These are phyloP conservation scores for Bothriochloa decipiens DNA, from an alignment of 176 grass and related monocot genomes.

Conservation along the genomic window DNA sequence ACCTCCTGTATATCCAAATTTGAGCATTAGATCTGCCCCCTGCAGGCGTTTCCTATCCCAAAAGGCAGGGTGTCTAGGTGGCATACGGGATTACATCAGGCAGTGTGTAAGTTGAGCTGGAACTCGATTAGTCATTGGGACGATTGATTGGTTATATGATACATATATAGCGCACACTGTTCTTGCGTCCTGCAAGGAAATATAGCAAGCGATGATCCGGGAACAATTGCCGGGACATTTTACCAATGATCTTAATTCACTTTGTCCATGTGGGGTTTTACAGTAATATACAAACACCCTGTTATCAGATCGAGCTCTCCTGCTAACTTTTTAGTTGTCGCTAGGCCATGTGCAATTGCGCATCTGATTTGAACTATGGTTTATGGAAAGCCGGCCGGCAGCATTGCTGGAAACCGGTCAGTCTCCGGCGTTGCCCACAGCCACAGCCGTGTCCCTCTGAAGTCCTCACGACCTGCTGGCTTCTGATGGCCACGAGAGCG, in stretches of 20 bases:
- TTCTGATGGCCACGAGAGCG: not conserved
- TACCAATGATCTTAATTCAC: not conserved
- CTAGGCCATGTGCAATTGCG: too few species aligned
- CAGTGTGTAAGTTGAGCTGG: conserved; percentile 48
- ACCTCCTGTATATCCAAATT: conserved; percentile 47
- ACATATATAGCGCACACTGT: conserved; percentile 27
- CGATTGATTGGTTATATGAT: conserved; percentile 14
- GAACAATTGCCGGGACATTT: not conserved
- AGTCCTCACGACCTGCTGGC: conserved; percentile 12
- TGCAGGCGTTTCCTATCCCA: conserved; percentile 20
- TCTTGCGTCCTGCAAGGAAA: not conserved
- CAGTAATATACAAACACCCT: not conserved
- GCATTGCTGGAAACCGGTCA: too few species aligned
- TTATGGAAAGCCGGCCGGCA: not conserved
- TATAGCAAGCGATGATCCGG: not conserved
- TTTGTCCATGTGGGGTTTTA: not conserved
- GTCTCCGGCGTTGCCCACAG: not conserved
- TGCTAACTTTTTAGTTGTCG: not conserved
- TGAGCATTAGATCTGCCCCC: conserved; percentile 23
- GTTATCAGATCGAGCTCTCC: not conserved
- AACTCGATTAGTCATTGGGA: conserved; percentile 14
- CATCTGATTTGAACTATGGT: not conserved
- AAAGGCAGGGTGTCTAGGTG: conserved; percentile 48
- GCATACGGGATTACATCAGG: conserved; percentile 92
- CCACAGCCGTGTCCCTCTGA: not conserved